Percentiles rank a stretch among this genome's conserved stretches.
Evolutionary conservation across 805 yeast species (phyloP).

Genomic region (Brettanomyces custersianus): DNA sequence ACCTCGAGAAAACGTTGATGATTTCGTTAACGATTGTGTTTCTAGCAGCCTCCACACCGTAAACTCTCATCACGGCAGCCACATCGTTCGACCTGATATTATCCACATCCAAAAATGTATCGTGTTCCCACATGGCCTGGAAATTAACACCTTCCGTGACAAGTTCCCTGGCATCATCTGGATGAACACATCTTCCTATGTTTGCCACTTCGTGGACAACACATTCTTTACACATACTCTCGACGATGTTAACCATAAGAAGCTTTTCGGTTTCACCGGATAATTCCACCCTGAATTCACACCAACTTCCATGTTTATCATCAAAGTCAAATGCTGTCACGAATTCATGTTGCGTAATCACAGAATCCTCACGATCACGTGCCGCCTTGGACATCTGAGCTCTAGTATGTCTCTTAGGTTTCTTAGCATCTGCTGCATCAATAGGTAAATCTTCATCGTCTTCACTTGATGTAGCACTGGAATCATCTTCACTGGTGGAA

Average conservation of each 20-base stretch:
- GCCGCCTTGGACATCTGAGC: constrained; percentile 49
- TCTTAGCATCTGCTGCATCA: constrained; percentile 8
- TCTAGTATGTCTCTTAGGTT: constrained; percentile 8
- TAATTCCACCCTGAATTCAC: constrained; percentile 78
- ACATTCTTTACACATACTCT: constrained; percentile 78
- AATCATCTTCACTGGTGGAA: constrained; percentile 28
- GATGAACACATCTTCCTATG: constrained; percentile 88
- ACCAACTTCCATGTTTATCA: constrained; percentile 83
- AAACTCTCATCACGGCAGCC: constrained; percentile 78
- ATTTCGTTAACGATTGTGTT: constrained; percentile 95
- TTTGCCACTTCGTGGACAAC: constrained; percentile 88
- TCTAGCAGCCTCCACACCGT: constrained; percentile 99
- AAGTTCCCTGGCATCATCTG: constrained; percentile 62
- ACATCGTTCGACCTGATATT: constrained; percentile 88
- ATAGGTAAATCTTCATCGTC: constrained; percentile 25
- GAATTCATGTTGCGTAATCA: constrained; percentile 62
- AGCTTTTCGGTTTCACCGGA: constrained; percentile 84
- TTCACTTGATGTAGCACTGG: constrained; percentile 36
- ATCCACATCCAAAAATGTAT: constrained; percentile 84
- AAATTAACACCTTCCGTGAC: constrained; percentile 98
- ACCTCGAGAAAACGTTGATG: constrained; percentile 89
- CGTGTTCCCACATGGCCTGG: constrained; percentile 97
- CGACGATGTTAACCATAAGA: constrained; percentile 94
- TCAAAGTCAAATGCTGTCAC: constrained; percentile 82
- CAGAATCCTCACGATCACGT: constrained; percentile 77